phyloP scores from a whole-genome alignment of 78 protist species.

The Dictyostelium discoideum region dicty_2.7 NC_007088.5:8050001-8050500 shows the following conservation, averaged over 20 bases:
- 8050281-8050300: neutral
- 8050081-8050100: neutral
- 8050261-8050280: neutral
- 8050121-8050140: neutral
- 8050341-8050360: constrained; percentile 9
- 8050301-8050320: constrained; percentile 15
- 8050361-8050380: neutral
- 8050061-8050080: neutral
- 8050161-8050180: neutral
- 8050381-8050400: constrained; percentile 45
- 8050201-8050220: neutral
- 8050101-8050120: neutral
- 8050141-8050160: neutral
- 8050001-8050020: neutral
- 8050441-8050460: no score
- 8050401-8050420: no score
- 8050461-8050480: no score
- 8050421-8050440: no score
- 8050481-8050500: no score
- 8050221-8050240: neutral
- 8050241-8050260: neutral
- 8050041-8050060: neutral
- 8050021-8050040: neutral
- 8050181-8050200: neutral
- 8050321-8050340: constrained; percentile 17